Percentiles rank a stretch among this genome's conserved stretches.
phyloP scores from a whole-genome alignment of 345 rosid genomes.

The Excoecaria cochinchinensis region DNA sequence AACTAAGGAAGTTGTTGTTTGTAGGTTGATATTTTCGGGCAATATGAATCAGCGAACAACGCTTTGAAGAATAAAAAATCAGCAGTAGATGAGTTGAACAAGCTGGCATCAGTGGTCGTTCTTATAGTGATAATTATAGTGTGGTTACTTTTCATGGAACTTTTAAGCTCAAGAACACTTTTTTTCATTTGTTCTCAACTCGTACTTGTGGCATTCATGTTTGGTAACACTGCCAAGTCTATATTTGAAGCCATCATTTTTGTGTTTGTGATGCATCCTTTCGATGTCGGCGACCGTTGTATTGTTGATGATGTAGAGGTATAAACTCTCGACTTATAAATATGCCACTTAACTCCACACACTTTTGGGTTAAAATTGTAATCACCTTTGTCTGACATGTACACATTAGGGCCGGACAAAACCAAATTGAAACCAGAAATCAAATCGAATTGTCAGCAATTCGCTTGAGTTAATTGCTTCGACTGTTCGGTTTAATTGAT shows the following conservation, averaged over 20 bases:
- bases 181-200: not conserved
- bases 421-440: too few species aligned
- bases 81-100: not conserved
- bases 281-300: conserved; percentile 78
- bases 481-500: too few species aligned
- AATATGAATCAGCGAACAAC: not conserved
- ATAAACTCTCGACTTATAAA: not conserved
- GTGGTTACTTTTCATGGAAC: conserved; percentile 4
- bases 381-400: too few species aligned
- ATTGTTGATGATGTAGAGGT: conserved; percentile 77
- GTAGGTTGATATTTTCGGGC: not conserved
- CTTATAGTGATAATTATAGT: not conserved
- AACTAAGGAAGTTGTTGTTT: too few species aligned
- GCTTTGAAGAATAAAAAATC: not conserved
- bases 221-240: conserved; percentile 2
- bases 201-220: not conserved
- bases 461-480: too few species aligned
- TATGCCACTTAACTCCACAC: too few species aligned
- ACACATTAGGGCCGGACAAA: too few species aligned
- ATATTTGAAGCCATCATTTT: conserved; percentile 3
- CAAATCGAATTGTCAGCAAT: too few species aligned
- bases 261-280: conserved; percentile 55
- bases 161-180: not conserved
- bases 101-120: not conserved
- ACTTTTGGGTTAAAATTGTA: too few species aligned